phyloP scores from a whole-genome alignment of 345 rosid genomes.

The Murraya paniculata region DNA sequence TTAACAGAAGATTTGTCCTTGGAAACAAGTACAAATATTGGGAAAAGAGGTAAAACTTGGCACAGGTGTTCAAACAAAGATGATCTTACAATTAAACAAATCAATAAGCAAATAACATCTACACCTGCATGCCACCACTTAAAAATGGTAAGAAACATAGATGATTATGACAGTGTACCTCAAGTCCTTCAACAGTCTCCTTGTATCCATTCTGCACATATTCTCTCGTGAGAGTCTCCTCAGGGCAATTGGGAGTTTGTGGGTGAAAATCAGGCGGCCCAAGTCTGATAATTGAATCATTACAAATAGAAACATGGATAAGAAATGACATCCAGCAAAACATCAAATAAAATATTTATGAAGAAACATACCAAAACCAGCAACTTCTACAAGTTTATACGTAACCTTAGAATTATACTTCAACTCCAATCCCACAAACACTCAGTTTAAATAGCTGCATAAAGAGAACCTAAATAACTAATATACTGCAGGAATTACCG shows the following conservation, averaged over 20 bases:
- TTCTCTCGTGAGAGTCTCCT: constrained; percentile 84
- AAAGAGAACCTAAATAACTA: neutral
- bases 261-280: constrained; percentile 98
- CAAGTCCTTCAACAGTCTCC: constrained; percentile 95
- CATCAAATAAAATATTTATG: neutral
- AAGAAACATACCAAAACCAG: constrained; percentile 4
- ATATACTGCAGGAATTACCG: constrained; percentile 45
- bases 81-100: neutral
- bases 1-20: neutral
- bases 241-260: constrained; percentile 81
- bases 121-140: neutral
- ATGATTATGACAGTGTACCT: constrained; percentile 48
- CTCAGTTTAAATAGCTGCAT: constrained; percentile 6
- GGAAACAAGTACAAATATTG: neutral
- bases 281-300: constrained; percentile 45
- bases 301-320: constrained; percentile 11
- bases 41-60: neutral
- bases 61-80: neutral
- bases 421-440: neutral
- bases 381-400: neutral
- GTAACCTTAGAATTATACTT: neutral
- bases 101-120: neutral
- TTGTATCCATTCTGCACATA: constrained; percentile 81
- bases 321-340: constrained; percentile 13
- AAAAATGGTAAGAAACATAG: neutral